Base-by-base conservation (phyloP, 306 rosid species). In the Comarum palustre region DNA sequence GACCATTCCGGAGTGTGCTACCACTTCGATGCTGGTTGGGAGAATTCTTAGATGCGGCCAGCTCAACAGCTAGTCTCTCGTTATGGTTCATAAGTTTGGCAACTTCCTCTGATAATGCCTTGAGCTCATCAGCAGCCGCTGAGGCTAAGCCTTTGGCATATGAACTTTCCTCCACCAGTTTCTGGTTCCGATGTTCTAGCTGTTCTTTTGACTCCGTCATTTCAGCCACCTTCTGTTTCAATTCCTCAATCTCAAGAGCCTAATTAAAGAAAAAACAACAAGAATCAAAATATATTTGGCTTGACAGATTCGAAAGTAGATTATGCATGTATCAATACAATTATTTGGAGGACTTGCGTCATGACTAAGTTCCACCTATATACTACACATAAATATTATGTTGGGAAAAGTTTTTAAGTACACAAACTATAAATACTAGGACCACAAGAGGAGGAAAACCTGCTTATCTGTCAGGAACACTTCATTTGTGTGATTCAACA, bases 51-150 rank as follows among this genome's bases (percentile, higher is more conserved):
- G 92, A 83, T 50, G 91, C 80, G 2, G 93, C 86, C 60, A 88
- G 87, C 75, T 95, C 97, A 15, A 91, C 81, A 32, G 89, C 78
- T 34, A 90, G 84, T 77, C 84, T 91, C 74, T 91, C 99, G 13
- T 91, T 95, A 41, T 91, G 90, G 77, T 84, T 91, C 99, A 91
- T 91, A 68, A 90, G 96, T 81, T 95, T 95, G 67, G 99, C 80
- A 67, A 95, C 96, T 86, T 95, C 99, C 86, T 91, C 99, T 24
- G 99, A 87, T 60, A 95, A 78, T 72, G 97, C 97, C 85, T 95
- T 95, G 57, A 95, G 96, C 84, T 95, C 99, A 69, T 91, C 97
- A 6, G 97, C 99, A n/a, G 99, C 99, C 71, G 99, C 99, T 42
- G 99, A 95, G 64, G 99, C 99, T 64, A 95, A 82, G 74, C 96